Conservation (phyloP, 331 rosid genomes). For the Cydonia oblonga region DNA sequence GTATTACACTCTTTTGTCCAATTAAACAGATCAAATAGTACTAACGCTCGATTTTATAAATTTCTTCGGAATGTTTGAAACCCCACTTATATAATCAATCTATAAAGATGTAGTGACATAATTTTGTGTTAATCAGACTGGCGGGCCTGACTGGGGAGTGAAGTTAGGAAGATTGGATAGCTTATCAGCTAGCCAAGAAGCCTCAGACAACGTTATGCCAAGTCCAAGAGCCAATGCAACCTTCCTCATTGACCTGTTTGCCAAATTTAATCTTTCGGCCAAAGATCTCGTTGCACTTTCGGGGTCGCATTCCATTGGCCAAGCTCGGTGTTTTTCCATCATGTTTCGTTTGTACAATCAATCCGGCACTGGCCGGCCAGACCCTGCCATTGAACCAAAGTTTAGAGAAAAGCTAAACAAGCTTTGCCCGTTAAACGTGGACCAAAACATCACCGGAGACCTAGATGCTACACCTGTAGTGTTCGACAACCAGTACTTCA, state of each 20-base stretch:
- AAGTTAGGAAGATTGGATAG: conserved; percentile 70
- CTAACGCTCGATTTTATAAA: too few species aligned
- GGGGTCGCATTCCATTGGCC: conserved; percentile 72
- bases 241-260: conserved; percentile 48
- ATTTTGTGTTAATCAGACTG: conserved; percentile 38
- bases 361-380: conserved; percentile 60
- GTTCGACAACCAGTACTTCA: conserved; percentile 79
- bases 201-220: conserved; percentile 62
- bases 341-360: conserved; percentile 81
- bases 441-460: conserved; percentile 52
- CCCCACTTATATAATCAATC: too few species aligned
- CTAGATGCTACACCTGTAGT: conserved; percentile 57
- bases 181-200: conserved; percentile 49
- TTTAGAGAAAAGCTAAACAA: conserved; percentile 36
- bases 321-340: conserved; percentile 78
- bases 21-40: too few species aligned
- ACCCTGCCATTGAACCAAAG: conserved; percentile 46
- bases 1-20: conserved; percentile 1
- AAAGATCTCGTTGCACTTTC: conserved; percentile 73
- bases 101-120: neutral
- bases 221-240: conserved; percentile 80
- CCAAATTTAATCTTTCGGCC: conserved; percentile 27
- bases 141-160: conserved; percentile 80
- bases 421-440: conserved; percentile 52
- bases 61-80: too few species aligned